Conservation (phyloP, 169 alveolate species). For the Plasmodium vinckei region DNA sequence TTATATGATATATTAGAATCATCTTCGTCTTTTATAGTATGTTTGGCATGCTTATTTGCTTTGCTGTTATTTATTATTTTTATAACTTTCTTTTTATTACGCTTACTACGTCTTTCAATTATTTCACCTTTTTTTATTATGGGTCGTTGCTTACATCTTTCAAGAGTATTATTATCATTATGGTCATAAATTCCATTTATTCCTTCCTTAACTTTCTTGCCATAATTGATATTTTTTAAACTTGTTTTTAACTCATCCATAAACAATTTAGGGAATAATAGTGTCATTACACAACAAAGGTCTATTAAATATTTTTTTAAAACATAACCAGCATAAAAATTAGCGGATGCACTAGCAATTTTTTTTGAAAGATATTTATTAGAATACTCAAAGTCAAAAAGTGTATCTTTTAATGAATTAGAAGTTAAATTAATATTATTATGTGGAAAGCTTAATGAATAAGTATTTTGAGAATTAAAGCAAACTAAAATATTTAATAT, state of each 20-base stretch:
- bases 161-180: neutral
- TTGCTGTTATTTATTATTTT: neutral
- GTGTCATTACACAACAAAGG: slow-evolving; percentile 81
- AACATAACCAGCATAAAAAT: slow-evolving; percentile 81
- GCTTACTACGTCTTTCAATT: neutral
- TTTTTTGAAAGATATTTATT: slow-evolving; percentile 76
- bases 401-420: slow-evolving; percentile 69
- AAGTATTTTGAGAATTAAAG: slow-evolving; percentile 53
- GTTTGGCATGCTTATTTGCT: neutral
- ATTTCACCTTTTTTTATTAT: too few relatives aligned
- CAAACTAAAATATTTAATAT: slow-evolving; percentile 64
- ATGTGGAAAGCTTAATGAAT: slow-evolving; percentile 73
- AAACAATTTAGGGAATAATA: slow-evolving; percentile 81
- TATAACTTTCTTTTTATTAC: neutral
- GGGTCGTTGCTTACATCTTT: neutral
- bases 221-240: slow-evolving; percentile 15
- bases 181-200: slow-evolving; percentile 3
- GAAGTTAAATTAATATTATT: slow-evolving; percentile 20
- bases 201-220: neutral
- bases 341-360: slow-evolving; percentile 69
- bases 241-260: slow-evolving; percentile 70
- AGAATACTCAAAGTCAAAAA: slow-evolving; percentile 81
- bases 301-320: slow-evolving; percentile 81
- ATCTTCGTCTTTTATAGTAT: slow-evolving; percentile 1
- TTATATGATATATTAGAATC: neutral